A percentile compares a stretch with the other conserved stretches of the same genome.
phyloP scores from a whole-genome alignment of 495 filamentous ascomycete species.

The Penicillium coffeae region DNA sequence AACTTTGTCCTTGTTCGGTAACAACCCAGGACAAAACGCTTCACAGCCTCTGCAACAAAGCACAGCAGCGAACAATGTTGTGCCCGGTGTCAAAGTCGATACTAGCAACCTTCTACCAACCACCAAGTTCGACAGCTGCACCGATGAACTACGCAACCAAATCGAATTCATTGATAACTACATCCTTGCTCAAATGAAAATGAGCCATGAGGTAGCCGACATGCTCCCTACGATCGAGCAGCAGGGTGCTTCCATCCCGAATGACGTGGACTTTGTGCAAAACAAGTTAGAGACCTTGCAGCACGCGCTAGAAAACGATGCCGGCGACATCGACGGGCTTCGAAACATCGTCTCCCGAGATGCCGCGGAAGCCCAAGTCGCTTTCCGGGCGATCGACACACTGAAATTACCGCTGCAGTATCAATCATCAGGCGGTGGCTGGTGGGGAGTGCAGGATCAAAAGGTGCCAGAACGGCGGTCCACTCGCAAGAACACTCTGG shows the following conservation, averaged over 20 bases:
- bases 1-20: conserved; percentile 39
- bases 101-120: conserved; percentile 72
- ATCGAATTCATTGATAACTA: conserved; percentile 71
- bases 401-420: conserved; percentile 72
- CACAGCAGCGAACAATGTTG: conserved; percentile 37
- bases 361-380: conserved; percentile 66
- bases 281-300: conserved; percentile 72
- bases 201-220: conserved; percentile 42
- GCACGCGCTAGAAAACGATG: conserved; percentile 66
- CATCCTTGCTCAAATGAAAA: conserved; percentile 66
- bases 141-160: conserved; percentile 72
- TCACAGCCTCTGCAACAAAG: conserved; percentile 48
- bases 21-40: conserved; percentile 21
- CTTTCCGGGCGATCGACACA: conserved; percentile 72
- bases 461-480: conserved; percentile 40
- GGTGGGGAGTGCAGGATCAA: conserved; percentile 46
- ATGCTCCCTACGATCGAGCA: conserved; percentile 57
- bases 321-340: conserved; percentile 62
- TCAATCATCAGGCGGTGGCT: conserved; percentile 48
- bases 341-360: conserved; percentile 62
- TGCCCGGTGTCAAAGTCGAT: conserved; percentile 73
- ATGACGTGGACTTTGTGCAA: conserved; percentile 70
- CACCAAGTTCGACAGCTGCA: conserved; percentile 85
- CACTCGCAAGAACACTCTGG: conserved; percentile 41
- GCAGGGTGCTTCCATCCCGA: conserved; percentile 61